Conservation (phyloP, 306 rosid species). For the Erythrophleum fordii region DNA sequence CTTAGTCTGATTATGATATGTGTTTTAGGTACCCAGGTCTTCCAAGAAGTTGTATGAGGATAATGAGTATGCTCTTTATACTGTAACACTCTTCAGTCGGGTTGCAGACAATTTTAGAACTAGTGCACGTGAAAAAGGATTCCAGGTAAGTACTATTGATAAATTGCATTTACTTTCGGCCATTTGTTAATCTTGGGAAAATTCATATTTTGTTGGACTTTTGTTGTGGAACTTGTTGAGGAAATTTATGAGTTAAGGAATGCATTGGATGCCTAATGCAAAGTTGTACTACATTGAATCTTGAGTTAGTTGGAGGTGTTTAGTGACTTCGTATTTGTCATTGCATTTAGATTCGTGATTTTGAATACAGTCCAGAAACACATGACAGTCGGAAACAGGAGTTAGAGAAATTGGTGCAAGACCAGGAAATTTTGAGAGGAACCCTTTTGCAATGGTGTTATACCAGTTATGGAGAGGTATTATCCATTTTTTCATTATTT, state of each 20-base stretch:
- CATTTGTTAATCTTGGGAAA: constrained; percentile 8
- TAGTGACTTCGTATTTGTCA: constrained; percentile 25
- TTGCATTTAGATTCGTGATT: constrained; percentile 76
- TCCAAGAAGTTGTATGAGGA: constrained; percentile 80
- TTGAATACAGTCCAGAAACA: constrained; percentile 75
- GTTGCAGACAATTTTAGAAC: constrained; percentile 86
- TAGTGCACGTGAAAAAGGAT: constrained; percentile 77
- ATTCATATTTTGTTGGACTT: background rate
- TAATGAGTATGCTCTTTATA: constrained; percentile 83
- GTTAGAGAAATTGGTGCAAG: constrained; percentile 73
- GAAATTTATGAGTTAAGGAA: constrained; percentile 6
- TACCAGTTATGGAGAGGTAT: constrained; percentile 86
- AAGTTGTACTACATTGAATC: constrained; percentile 13
- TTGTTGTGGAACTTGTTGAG: background rate
- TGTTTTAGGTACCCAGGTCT: constrained; percentile 82
- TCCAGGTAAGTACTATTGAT: constrained; percentile 62
- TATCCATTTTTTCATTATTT: background rate
- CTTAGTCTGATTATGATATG: constrained; percentile 42
- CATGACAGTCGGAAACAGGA: constrained; percentile 73
- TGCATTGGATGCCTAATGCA: background rate
- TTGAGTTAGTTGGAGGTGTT: constrained; percentile 3
- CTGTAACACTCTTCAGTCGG: constrained; percentile 74
- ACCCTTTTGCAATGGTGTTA: constrained; percentile 83
- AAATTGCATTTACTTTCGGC: constrained; percentile 10
- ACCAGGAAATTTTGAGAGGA: constrained; percentile 71